Conservation (phyloP, 2,329 filamentous ascomycete genomes). For the Dendryphion nanum region DNA sequence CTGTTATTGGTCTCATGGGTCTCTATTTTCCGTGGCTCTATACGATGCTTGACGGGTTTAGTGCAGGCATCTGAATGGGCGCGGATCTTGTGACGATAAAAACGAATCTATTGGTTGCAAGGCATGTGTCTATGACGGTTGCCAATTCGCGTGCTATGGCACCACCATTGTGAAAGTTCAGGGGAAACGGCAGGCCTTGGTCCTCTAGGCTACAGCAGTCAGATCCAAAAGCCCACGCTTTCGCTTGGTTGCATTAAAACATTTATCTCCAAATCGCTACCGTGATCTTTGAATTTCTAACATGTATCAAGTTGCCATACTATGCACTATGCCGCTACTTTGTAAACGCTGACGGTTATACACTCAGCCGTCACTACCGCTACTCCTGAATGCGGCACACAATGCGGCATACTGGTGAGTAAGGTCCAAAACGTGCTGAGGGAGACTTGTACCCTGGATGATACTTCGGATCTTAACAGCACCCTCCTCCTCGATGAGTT, state of each 20-base stretch:
- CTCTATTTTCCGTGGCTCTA: conserved; percentile 24
- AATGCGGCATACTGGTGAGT: conserved; percentile 95
- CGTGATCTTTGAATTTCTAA: no score
- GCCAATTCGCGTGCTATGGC: no score
- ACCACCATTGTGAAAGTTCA: no score
- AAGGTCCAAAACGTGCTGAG: conserved; percentile 87
- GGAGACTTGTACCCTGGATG: conserved; percentile 90
- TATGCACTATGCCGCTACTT: no score
- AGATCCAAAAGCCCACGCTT: no score
- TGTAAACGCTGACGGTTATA: no score
- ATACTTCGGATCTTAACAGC: conserved; percentile 97
- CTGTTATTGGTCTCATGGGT: conserved; percentile 27
- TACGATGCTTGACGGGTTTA: conserved; percentile 24
- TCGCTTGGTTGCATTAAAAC: no score
- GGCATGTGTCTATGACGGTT: no score
- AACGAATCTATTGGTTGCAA: conserved; percentile 41
- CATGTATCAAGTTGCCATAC: no score
- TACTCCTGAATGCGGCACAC: conserved; percentile 93
- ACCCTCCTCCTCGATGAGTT: conserved; percentile 94
- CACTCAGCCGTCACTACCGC: conserved; percentile 75
- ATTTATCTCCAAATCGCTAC: no score
- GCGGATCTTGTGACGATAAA: conserved; percentile 39
- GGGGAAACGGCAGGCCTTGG: no score
- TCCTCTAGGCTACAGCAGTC: no score
- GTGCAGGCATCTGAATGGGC: conserved; percentile 23